Conservation (phyloP, 1,139 yeast species). For the Hyphopichia khmerensis region DNA sequence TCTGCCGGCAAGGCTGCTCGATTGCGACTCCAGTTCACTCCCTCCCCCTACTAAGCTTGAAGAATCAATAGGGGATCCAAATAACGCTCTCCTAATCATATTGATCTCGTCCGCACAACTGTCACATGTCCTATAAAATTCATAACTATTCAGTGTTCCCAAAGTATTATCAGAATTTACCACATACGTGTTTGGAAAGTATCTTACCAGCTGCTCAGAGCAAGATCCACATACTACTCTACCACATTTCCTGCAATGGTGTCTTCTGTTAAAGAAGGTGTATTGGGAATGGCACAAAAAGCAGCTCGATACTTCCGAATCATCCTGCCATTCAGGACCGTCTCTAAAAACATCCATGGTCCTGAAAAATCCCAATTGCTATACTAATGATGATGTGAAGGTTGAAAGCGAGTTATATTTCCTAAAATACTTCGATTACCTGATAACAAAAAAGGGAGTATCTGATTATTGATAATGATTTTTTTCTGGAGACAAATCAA, state of each 20-base stretch:
- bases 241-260: constrained; percentile 91
- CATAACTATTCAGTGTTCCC: constrained; percentile 24
- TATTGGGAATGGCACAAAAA: constrained; percentile 58
- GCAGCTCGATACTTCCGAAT: constrained; percentile 59
- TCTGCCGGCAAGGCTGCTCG: neutral
- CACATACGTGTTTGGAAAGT: constrained; percentile 40
- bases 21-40: constrained; percentile 2
- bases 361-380: neutral
- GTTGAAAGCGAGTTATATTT: no score
- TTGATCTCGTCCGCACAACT: constrained; percentile 63
- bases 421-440: no score
- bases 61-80: constrained; percentile 11
- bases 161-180: constrained; percentile 27
- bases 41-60: neutral
- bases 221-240: constrained; percentile 70
- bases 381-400: no score
- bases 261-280: constrained; percentile 73
- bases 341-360: constrained; percentile 4
- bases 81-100: constrained; percentile 52
- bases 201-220: constrained; percentile 47
- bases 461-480: no score
- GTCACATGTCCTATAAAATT: constrained; percentile 65
- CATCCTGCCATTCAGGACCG: constrained; percentile 77
- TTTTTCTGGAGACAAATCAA: no score
- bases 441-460: no score